Base-by-base conservation (phyloP, 495 filamentous ascomycete species). In the Lineolata rhizophorae region DNA sequence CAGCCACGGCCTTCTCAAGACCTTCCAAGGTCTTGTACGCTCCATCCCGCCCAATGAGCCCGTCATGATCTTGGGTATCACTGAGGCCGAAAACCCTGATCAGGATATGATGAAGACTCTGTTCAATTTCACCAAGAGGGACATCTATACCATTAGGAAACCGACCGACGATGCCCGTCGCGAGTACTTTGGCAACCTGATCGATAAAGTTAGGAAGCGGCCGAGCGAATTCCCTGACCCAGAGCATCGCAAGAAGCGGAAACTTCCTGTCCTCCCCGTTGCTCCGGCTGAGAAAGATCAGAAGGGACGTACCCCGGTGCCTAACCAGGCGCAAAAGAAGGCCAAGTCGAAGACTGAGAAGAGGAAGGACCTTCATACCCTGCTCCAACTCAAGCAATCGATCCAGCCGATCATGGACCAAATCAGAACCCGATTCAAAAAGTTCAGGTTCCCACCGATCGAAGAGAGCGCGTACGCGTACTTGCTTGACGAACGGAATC, bases 381-480 rank as follows among this genome's bases (percentile, higher is more conserved):
- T 93, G 21, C 93, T 94, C 48, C 50, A 75, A 33, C 55, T 97
- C 33, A 95, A 94, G 54, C 61, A 85, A 12, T 61, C 73, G 16
- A 69, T 97, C 32, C 82, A 92, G 51, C 76, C 76, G 9, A 74
- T 93, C 40, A 91, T 97, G 81, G 85, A 95, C 38, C 76, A 90
- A 52, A 77, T 94, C 36, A 78, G 87, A 42, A 69, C 65, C 36
- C 69, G 64, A 41, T 84, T 87, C 50, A 76, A 74, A 47, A 74
- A 73, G 36, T 94, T 95, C 57, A 64, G 80, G 27, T 65, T 65
- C 18, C 73, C 79, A 3, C 64, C 80, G 20, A 71, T 97, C 42
- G 72, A 78, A 12, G 64, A 79, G 27, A 53, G 53, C 2, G 55
- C 68, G 22, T 79, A 90, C 30, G 54, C 62, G 18, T 90, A 94